Evolutionary conservation across 83 land plant genomes (phyloP).

Genomic region (Picea abies): DNA sequence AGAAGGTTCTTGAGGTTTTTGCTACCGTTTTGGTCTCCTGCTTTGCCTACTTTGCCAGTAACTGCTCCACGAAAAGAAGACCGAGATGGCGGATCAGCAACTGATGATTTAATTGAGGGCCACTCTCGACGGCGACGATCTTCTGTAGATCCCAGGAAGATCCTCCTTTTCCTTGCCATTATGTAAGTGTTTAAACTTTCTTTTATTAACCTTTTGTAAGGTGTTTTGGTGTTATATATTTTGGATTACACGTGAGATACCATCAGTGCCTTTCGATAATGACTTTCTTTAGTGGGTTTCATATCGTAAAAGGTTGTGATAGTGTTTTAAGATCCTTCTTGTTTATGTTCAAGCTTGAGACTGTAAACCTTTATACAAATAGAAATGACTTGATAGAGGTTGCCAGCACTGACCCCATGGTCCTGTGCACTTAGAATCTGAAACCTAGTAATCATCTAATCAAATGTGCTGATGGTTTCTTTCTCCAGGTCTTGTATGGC

Average conservation of each 20-base stretch:
- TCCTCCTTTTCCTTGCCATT: conserved; percentile 64
- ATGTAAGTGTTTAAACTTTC: conserved; percentile 36
- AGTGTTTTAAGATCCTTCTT: neutral
- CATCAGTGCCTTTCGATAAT: neutral
- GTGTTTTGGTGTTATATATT: neutral
- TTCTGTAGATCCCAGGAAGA: conserved; percentile 76
- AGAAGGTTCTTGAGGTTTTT: conserved; percentile 65
- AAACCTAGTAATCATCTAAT: neutral
- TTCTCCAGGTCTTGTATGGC: conserved; percentile 75
- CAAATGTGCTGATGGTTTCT: conserved; percentile 3
- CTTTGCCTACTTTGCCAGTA: conserved; percentile 72
- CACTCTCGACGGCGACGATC: conserved; percentile 59
- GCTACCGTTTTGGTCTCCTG: conserved; percentile 82
- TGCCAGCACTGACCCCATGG: too few relatives aligned
- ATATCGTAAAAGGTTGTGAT: neutral
- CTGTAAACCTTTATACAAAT: neutral
- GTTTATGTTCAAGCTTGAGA: neutral
- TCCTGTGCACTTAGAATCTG: too few relatives aligned
- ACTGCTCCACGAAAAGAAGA: conserved; percentile 76
- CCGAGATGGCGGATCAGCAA: conserved; percentile 22
- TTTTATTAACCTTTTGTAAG: neutral
- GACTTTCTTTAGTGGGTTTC: neutral
- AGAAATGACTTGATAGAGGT: neutral
- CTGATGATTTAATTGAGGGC: conserved; percentile 53
- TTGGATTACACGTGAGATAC: neutral